Conservation (phyloP, 2,329 filamentous ascomycete genomes). For the Dichotomopilus funicola region DNA sequence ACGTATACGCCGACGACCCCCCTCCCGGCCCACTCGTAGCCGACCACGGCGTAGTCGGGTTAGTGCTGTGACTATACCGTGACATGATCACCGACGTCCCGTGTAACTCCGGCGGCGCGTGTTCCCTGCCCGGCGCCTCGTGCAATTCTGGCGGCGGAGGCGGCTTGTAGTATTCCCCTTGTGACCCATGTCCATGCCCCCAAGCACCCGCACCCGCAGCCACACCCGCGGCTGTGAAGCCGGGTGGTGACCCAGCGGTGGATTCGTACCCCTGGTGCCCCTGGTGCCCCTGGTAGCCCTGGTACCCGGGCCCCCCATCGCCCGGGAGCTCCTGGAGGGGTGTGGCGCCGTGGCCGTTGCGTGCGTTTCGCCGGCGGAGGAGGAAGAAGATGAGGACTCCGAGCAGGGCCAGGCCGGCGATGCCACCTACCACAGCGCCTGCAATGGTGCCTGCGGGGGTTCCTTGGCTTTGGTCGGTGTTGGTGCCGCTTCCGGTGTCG, state of each 20-base stretch:
- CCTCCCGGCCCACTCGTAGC: background rate
- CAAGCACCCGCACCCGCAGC: too few relatives aligned
- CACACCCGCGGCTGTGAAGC: too few relatives aligned
- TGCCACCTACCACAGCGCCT: background rate
- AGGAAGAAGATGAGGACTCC: background rate
- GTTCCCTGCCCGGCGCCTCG: background rate
- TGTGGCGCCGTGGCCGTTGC: background rate
- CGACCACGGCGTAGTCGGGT: background rate
- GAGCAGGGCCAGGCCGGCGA: background rate
- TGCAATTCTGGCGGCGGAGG: constrained; percentile 31
- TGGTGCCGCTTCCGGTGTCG: background rate
- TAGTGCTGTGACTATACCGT: too few relatives aligned
- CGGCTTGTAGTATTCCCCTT: background rate
- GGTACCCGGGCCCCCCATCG: too few relatives aligned
- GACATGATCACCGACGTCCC: too few relatives aligned
- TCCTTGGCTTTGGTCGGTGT: background rate
- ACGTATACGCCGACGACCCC: too few relatives aligned
- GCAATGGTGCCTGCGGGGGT: background rate
- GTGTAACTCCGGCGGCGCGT: background rate
- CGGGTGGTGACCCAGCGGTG: too few relatives aligned
- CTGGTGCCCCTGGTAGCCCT: background rate
- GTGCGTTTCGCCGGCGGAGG: background rate
- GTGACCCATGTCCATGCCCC: too few relatives aligned
- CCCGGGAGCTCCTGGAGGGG: background rate
- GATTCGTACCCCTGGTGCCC: background rate